Evolutionary conservation across 179 eudicot species (phyloP), one percentile per base, ranked within the genome.

Genomic region (Drosera spatulata): DNA sequence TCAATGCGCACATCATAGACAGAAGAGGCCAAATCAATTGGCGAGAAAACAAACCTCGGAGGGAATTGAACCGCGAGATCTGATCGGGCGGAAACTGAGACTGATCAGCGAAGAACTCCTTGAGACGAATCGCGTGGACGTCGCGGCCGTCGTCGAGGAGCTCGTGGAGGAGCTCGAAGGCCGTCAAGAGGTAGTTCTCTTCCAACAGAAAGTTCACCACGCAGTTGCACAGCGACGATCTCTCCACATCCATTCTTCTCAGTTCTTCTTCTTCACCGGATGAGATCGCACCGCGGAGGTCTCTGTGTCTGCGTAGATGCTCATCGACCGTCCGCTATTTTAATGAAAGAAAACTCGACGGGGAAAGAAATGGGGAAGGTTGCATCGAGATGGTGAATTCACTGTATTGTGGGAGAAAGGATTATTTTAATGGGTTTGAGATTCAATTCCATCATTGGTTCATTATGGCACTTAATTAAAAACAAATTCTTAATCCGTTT

Each of bases 141-240:
- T 89, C 99, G 53, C 97, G 85, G 33, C 99, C 99, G 15, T 93
- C 99, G 44, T 93, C 99, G 48, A 93, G 79, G 5, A 93, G 97
- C 80, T 93, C 99, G 63, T 93, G 99, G 61, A 93, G 99, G 40
- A 93, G 95, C 83, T 93, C 99, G 74, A 93, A 93, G 7, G 99
- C 99, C 59, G 97, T 73, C 15, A 90, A 70, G 39, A 86, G 54
- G 75, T 93, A 93, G 66, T 90, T 93, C 80, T 93, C 99, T 54
- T 93, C 99, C 39, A 93, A 56, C n/a, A 89, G 74, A 69, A 93
- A 93, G 77, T 93, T 93, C 73, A 93, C 99, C 61, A 93, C 99
- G 69, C 99, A 93, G 74, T 93, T 93, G 77, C 99, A 93, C 73
- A 93, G 73, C 67, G 99, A 93, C 69, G 99, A 89, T 66, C 77